A percentile compares a stretch with the other conserved stretches of the same genome.
Evolutionary conservation across 2,329 filamentous ascomycete species (phyloP).

Genomic region (Cadophora luteo-olivacea): DNA sequence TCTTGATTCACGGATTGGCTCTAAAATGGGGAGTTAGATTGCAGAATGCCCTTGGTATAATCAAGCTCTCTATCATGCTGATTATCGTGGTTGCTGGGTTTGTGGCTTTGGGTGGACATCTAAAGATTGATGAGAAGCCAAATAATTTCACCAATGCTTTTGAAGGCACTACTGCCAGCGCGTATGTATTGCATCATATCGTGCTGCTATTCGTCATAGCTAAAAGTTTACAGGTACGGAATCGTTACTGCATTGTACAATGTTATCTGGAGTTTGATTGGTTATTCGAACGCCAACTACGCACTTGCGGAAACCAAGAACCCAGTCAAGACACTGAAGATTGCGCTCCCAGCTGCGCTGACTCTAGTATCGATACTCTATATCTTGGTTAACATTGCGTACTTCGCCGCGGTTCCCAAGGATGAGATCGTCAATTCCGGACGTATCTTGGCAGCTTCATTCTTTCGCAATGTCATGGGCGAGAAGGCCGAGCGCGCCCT

Average conservation of each 20-base stretch:
- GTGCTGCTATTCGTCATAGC: neutral
- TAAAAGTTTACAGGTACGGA: conserved; percentile 50
- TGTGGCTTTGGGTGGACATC: conserved; percentile 62
- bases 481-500: conserved; percentile 61
- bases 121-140: conserved; percentile 62
- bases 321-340: conserved; percentile 68
- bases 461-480: conserved; percentile 64
- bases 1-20: conserved; percentile 68
- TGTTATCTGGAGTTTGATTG: conserved; percentile 74
- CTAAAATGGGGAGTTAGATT: conserved; percentile 71
- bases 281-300: conserved; percentile 74
- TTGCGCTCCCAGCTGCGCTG: conserved; percentile 68
- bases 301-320: conserved; percentile 69
- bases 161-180: conserved; percentile 67
- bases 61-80: conserved; percentile 71
- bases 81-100: conserved; percentile 70
- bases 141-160: conserved; percentile 70
- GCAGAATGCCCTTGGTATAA: conserved; percentile 68
- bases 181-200: conserved; percentile 46
- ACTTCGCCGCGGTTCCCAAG: conserved; percentile 65
- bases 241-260: conserved; percentile 75
- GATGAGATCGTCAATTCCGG: conserved; percentile 58
- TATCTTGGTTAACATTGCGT: conserved; percentile 71
- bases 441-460: conserved; percentile 58
- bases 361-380: conserved; percentile 65